Percentiles rank a stretch among this genome's conserved stretches.
phyloP scores from a whole-genome alignment of 108 stramenopile species.

The Nitzschia sp. region DNA sequence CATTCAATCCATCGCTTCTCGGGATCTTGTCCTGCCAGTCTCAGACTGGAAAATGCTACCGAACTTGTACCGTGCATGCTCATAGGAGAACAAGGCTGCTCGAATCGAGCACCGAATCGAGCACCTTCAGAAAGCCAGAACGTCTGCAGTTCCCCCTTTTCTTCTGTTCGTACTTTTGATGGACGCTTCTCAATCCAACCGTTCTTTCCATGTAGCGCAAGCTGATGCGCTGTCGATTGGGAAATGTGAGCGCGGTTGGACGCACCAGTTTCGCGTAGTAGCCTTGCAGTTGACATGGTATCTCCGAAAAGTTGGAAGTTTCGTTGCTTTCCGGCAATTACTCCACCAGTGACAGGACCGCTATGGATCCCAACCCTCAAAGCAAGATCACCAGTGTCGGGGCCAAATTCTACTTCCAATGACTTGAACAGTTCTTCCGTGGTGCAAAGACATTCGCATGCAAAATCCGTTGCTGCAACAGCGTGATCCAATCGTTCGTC shows the following conservation, averaged over 20 bases:
- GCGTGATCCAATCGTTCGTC: conserved; percentile 4
- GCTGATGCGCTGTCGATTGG: conserved; percentile 5
- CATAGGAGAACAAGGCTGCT: too few relatives aligned
- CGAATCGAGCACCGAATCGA: background rate
- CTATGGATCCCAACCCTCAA: conserved; percentile 24
- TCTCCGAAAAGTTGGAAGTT: conserved; percentile 24
- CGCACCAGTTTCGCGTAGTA: background rate
- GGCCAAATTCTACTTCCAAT: conserved; percentile 13
- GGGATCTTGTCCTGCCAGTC: background rate
- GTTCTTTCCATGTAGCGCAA: background rate
- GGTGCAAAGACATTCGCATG: background rate
- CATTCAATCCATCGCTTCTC: conserved; percentile 5
- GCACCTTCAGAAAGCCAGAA: conserved; percentile 2
- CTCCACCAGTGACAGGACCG: conserved; percentile 24
- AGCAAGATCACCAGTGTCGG: conserved; percentile 6
- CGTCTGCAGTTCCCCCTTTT: conserved; percentile 25
- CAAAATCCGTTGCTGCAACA: background rate
- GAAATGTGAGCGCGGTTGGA: conserved; percentile 13
- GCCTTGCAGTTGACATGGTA: conserved; percentile 14
- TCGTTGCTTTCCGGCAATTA: conserved; percentile 14
- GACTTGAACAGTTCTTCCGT: background rate
- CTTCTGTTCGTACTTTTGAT: background rate
- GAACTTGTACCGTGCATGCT: background rate
- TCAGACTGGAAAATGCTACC: background rate
- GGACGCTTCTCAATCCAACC: conserved; percentile 3